Evolutionary conservation across 192 early-diverging fungal genomes (phyloP), one percentile per base, ranked within the genome.

Genomic region (Entophlyctis helioformis): DNA sequence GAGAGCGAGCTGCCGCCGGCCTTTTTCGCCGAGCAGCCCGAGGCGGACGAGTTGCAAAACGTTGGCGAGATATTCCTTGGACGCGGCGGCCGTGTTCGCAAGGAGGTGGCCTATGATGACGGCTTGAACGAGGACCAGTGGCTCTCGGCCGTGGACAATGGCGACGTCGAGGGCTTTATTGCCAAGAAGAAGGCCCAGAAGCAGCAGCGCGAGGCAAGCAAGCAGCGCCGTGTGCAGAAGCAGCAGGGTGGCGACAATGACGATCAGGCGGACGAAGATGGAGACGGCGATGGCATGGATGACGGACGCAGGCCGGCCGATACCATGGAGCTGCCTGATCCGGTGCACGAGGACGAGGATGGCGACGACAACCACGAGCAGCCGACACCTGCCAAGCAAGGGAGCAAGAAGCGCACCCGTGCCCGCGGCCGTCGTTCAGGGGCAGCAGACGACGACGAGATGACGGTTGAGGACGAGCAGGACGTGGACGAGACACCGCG

Each of bases 51-150:
- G 39, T 56, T 49, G 36, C n/a, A n/a, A n/a, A n/a, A n/a, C n/a
- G n/a, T n/a, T n/a, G 59, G 65, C 24, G 68, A 70, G 31, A 59
- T 77, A 31, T 72, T 76, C 25, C 71, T 77, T 33, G 83, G 82
- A 28, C 76, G 88, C 38, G 82, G 83, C 36, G 78, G 83, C 41
- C 68, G 95, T 42, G 74, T 61, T 13, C 75, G 82, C 27, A 78
- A 70, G 28, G 74, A 79, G 36, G 79, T 91, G 36, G 73, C 71
- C 10, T 96, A 98, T 59, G 87, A 89, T 51, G 91, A 98, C 52
- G 90, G 83, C 5, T 66, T 96, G 53, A 88, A 84, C 1, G 92
- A 98, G 47, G 88, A 95, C 34, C 85, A 98, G 57, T 98, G 78
- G 76, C 54, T 94, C n/a, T 66, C 81, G 35, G 81, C 66, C 7